Evolutionary conservation across 345 rosid genomes (phyloP), one percentile per base, ranked within the genome.

Genomic region (Sisymbrium altissimum): DNA sequence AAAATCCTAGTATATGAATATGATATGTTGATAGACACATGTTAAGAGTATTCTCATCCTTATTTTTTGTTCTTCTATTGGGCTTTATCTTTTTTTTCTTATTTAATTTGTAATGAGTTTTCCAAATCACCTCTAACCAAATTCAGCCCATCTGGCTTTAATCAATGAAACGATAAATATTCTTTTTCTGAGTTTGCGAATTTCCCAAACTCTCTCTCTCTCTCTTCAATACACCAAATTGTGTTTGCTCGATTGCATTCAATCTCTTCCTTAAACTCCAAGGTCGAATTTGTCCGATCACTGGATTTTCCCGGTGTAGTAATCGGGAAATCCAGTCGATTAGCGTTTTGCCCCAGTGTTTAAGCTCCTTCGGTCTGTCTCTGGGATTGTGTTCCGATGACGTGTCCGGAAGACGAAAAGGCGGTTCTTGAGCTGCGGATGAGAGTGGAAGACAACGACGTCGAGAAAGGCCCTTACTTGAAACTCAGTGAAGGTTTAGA

Each of bases 351-450:
- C 17, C 39, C 6, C 35, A 32, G 35, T 12, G 60, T 63, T 10
- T 44, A 3, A 5, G 3, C 69, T 72, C 46, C 8, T 18, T 18
- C 17, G 0, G 27, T 56, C 17, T 5, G 29, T 66, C 14, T 56
- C 25, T 43, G 49, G 36, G n/a, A 62, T 75, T 68, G 25, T 17
- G 38, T 40, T 72, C 76, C 78, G 29, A 93, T 89, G 48, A 87
- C 89, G 70, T 85, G 59, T 49, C 29, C 61, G 21, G 89, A 79
- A 15, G 71, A 77, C 18, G 77, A 77, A 30, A 84, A 71, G 59
- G 78, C 83, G 68, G 84, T 82, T 55, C 89, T 84, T 2, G 88
- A 82, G 81, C 78, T 87, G 81, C 82, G 60, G 72, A 6, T 83
- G 76, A 81, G 75, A 58, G 65, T 79, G 49, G 85, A 52, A 66